These are phyloP conservation scores for Scytalidium lignicola DNA, from an alignment of 2,329 filamentous ascomycete species.

Conservation along the genomic window DNA sequence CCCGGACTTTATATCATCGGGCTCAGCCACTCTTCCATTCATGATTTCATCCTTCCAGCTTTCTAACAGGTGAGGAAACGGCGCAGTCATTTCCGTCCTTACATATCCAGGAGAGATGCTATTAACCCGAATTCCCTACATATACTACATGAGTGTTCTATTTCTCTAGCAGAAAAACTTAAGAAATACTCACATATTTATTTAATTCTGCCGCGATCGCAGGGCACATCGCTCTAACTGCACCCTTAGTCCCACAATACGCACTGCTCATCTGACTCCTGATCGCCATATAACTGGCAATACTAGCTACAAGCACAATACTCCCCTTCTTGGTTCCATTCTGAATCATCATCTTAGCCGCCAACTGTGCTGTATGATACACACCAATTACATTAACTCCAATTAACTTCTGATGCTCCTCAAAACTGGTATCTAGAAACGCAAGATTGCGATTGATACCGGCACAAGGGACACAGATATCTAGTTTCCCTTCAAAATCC, in stretches of 20 bases:
- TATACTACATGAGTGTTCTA: not conserved
- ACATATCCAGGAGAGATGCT: constrained; percentile 31
- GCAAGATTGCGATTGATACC: constrained; percentile 39
- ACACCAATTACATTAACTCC: constrained; percentile 45
- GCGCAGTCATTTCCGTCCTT: constrained; percentile 18
- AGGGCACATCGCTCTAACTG: constrained; percentile 40
- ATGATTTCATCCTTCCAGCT: constrained; percentile 34
- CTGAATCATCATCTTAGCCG: constrained; percentile 30
- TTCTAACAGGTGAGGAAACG: constrained; percentile 18
- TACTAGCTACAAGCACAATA: constrained; percentile 49
- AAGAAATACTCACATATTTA: constrained; percentile 20
- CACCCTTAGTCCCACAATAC: constrained; percentile 43
- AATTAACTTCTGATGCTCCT: constrained; percentile 36
- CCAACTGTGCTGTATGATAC: constrained; percentile 31
- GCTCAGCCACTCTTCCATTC: constrained; percentile 22
- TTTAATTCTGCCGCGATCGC: constrained; percentile 41
- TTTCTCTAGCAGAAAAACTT: not conserved
- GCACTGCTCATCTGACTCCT: constrained; percentile 41
- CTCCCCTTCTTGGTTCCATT: constrained; percentile 45
- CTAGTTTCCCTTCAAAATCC: constrained; percentile 31
- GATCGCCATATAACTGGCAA: constrained; percentile 46
- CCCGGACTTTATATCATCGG: constrained; percentile 33
- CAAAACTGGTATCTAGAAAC: constrained; percentile 39
- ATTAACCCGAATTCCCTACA: constrained; percentile 37
- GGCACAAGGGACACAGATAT: constrained; percentile 40